Evolutionary conservation across 108 stramenopile genomes (phyloP), one percentile per base, ranked within the genome.

Genomic region (Fragilaria radians): DNA sequence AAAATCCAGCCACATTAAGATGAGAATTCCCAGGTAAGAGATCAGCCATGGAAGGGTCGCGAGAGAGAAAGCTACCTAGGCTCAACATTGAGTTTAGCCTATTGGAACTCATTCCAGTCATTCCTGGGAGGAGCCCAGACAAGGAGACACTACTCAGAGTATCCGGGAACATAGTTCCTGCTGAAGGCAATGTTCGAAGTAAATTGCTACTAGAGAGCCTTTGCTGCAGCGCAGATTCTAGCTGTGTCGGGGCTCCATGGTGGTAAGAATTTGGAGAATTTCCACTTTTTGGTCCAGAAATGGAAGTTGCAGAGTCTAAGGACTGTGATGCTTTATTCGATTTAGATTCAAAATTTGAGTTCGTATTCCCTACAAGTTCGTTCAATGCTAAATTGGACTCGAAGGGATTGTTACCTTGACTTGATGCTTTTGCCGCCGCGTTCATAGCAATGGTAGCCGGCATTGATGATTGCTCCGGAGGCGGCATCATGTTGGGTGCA

Each of bases 31-130:
- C 36, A 11, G 36, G 36, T 26, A 52, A 26, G 18, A 52, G 52
- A 54, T 81, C 80, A 33, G 76, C 80, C 56, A 81, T 51, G 0
- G 80, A 81, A 14, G 72, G 72, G 26, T 76, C 80, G 25, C 80
- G 52, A 24, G 72, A 73, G 42, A 71, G 48, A 33, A 67, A 66
- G 52, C 77, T 73, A 48, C 71, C 78, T 48, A 82, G 55, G 53
- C 77, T 76, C 31, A 82, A 60, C 45, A 82, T 42, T 0, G 81
- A 82, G 17, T 65, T 65, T 49, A 82, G 32, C 18, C 81, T 57
- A 57, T 81, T 81, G 21, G 80, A 73, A 14, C 36, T 42, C 36
- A 42, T 42, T 23, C 77, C 72, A 9, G 62, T 72, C 26, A 56
- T 56, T 18, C 54, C 54, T 32, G 54, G 18, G 23, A 82, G 62